A percentile compares a stretch with the other conserved stretches of the same genome.
Conservation (phyloP, 495 filamentous ascomycete species). For the Hypomontagnella submonticulosa region DNA sequence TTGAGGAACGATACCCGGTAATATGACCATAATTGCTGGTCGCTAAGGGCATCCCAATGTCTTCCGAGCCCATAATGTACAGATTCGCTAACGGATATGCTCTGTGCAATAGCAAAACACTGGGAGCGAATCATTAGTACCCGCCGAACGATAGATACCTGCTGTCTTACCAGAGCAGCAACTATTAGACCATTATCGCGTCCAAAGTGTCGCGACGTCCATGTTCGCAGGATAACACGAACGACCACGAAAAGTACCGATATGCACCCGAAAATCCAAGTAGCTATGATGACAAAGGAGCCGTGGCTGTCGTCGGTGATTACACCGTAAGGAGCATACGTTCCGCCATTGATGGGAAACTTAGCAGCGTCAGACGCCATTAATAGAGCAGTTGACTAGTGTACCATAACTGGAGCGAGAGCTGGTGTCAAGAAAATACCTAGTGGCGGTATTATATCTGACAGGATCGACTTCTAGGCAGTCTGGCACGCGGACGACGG, state of each 20-base stretch:
- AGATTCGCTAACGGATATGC: constrained; percentile 1
- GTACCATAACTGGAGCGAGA: background rate
- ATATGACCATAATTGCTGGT: constrained; percentile 4
- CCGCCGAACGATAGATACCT: background rate
- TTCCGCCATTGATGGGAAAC: constrained; percentile 28
- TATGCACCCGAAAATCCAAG: constrained; percentile 32
- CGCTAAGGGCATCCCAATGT: constrained; percentile 1
- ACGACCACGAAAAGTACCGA: constrained; percentile 24
- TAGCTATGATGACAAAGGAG: constrained; percentile 29
- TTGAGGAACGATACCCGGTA: constrained; percentile 2
- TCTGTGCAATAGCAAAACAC: background rate
- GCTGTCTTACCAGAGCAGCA: constrained; percentile 1
- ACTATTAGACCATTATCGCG: constrained; percentile 7
- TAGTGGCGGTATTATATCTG: background rate
- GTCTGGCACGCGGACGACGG: too few relatives aligned
- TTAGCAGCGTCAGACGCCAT: constrained; percentile 5
- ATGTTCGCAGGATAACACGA: constrained; percentile 8
- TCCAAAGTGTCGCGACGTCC: background rate
- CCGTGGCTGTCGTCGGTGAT: constrained; percentile 31
- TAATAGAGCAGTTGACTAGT: constrained; percentile 1
- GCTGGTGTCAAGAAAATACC: background rate
- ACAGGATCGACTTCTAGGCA: too few relatives aligned
- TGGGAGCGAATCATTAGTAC: background rate
- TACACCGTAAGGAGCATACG: constrained; percentile 26
- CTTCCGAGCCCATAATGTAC: constrained; percentile 6